Base-by-base conservation (phyloP, 2,329 filamentous ascomycete species). In the Aspergillus tubingensis region DNA sequence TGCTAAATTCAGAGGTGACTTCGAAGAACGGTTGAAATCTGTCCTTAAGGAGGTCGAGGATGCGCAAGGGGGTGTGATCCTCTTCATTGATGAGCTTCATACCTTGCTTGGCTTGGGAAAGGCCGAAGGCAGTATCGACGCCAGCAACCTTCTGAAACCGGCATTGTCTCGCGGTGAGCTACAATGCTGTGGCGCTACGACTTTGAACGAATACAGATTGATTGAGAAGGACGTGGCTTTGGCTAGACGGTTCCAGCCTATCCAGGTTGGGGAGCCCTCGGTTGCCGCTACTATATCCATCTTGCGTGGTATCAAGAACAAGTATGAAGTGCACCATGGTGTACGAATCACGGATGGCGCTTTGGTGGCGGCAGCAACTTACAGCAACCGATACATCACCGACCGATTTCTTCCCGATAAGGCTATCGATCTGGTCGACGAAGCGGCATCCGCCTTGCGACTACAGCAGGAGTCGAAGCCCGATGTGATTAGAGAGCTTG, bases 201-300 rank as follows among this genome's bases (percentile, higher is more conserved):
- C 95, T 0, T 79, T 98, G 36, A 91, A 89, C 65, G 95, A 99
- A 72, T 99, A 98, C 71, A 87, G 95, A 21, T 82, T 88, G 68
- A 98, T 99, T 64, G 95, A 98, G 75, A 98, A 98, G 76, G 95
- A 98, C 71, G 93, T 94, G 27, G 95, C 95, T 0, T 81, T 99
- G 19, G 95, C 95, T 8, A 84, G 95, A 67, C 86, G 95, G 61
- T 98, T 99, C 75, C 95, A 99, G 71, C 93, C 95, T 0, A 96
- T 99, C 59, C 78, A 92, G 38, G 92, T 99, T n/a, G 91, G 88
- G 62, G 95, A 99, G 70, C 95, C 95, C 0, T 89, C 87, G 0
- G 93, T 98, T 0, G 87, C 91, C 67, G 93, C 97, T 67, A 97
- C 95, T 0, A 93, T 99, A 63, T 96, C 92, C 54, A 98, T 99